Conservation (phyloP, 139 green algal species). For the Zygnema circumcarinatum region DNA sequence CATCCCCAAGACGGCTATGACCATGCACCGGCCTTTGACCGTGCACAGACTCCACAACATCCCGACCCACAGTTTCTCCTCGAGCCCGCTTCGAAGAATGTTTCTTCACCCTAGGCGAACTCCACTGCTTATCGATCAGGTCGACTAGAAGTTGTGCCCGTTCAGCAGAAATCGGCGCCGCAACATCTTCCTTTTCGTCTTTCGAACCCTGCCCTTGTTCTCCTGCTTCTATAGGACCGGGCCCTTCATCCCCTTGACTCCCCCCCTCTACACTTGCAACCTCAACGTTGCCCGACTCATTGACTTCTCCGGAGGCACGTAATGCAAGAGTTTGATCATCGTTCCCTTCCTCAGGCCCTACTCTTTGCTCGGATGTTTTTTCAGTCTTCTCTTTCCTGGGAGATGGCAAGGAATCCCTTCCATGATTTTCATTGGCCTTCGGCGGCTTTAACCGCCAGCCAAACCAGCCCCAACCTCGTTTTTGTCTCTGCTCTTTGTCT, state of each 20-base stretch:
- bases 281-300: not conserved
- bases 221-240: not conserved
- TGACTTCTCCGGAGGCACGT: not conserved
- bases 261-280: not conserved
- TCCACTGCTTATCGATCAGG: not conserved
- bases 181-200: not conserved
- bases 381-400: not conserved
- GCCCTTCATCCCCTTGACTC: not conserved
- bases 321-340: not conserved
- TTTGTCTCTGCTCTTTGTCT: slow-evolving; percentile 3
- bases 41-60: too few relatives aligned
- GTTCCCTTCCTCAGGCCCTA: not conserved
- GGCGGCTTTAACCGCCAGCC: not conserved
- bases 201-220: not conserved
- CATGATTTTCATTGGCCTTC: not conserved
- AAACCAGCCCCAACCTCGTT: slow-evolving; percentile 35
- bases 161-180: not conserved
- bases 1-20: too few relatives aligned
- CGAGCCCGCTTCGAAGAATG: not conserved
- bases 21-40: too few relatives aligned
- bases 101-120: not conserved
- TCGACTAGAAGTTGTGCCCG: not conserved
- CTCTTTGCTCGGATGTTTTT: too few relatives aligned
- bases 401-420: not conserved
- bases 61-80: not conserved